phyloP scores from a whole-genome alignment of 805 yeast genomes.

The Myxozyma neotropica region DNA sequence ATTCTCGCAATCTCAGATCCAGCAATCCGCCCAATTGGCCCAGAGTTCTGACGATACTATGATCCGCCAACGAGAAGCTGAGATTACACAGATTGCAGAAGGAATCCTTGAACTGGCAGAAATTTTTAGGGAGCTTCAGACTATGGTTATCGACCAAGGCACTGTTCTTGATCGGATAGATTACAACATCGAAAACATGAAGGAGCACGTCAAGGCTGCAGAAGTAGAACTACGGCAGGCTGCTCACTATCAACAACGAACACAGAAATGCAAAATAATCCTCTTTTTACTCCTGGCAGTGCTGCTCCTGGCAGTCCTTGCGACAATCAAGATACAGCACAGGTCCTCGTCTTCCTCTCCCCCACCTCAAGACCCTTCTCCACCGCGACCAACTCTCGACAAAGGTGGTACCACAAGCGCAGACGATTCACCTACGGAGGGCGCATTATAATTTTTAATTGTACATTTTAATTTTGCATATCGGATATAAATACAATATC shows the following conservation, averaged over 20 bases:
- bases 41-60: conserved; percentile 45
- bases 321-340: conserved; percentile 54
- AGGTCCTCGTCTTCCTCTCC: conserved; percentile 10
- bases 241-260: conserved; percentile 77
- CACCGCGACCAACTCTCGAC: not conserved
- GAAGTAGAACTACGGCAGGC: conserved; percentile 74
- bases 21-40: conserved; percentile 31
- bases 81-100: conserved; percentile 86
- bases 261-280: conserved; percentile 88
- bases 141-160: conserved; percentile 92
- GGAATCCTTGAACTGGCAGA: conserved; percentile 92
- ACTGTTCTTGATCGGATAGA: conserved; percentile 91
- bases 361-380: not conserved
- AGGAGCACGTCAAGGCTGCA: conserved; percentile 71
- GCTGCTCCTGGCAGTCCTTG: conserved; percentile 66
- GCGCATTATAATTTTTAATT: not conserved
- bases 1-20: conserved; percentile 40
- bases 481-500: not conserved
- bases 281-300: conserved; percentile 71
- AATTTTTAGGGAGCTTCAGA: conserved; percentile 90
- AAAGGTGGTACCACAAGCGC: too few relatives aligned
- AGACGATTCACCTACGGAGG: too few relatives aligned
- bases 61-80: conserved; percentile 78
- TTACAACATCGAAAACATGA: conserved; percentile 83
- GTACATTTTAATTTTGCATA: not conserved